Base-by-base conservation (phyloP, 1,284 basidiomycete genomes). In the Moniliella sp. region DNA sequence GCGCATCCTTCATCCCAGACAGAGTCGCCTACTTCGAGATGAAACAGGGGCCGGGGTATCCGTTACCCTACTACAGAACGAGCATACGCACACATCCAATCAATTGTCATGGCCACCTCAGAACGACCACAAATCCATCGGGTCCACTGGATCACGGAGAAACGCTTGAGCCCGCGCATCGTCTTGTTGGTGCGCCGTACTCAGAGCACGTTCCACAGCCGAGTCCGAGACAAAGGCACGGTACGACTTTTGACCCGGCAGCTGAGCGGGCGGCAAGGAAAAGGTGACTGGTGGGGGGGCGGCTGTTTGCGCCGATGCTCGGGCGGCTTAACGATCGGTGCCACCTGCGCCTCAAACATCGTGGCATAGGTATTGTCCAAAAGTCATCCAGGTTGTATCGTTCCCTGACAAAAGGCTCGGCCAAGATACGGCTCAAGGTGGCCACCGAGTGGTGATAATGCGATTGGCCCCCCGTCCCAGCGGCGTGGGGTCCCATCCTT, bases 361-460 rank as follows among this genome's bases (percentile, higher is more conserved):
- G 82, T 93, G 10, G 68, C 70, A 54, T 93, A 97, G 0, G 81
- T 82, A 59, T 94, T 83, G 63, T 97, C 91, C 51, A 94, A 60
- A 97, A 97, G 60, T 97, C 91, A 48, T 97, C 91, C 69, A 93
- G 72, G 16, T 72, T 67, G 62, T 86, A 94, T 16, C 69, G 69
- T 8, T 77, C 79, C 53, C 86, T 86, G 5, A n/a, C n/a, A 62
- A 97, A 94, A 1, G 79, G 77, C 56, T 91, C 84, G 8, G 71
- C 70, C 42, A 94, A 78, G 33, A 97, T 75, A 46, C 77, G 75
- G 11, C 74, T 75, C 32, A 97, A 62, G 0, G 81, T 82, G 5
- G 78, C 73, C 5, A 91, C 76, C 1, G 74, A 71, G 1, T 78
- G 66, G 35, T 88, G 73, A 56, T 93, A 94, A 61, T 97, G 88